These are phyloP conservation scores for Cudoniella acicularis DNA, from an alignment of 495 filamentous ascomycete genomes.

Conservation along the genomic window DNA sequence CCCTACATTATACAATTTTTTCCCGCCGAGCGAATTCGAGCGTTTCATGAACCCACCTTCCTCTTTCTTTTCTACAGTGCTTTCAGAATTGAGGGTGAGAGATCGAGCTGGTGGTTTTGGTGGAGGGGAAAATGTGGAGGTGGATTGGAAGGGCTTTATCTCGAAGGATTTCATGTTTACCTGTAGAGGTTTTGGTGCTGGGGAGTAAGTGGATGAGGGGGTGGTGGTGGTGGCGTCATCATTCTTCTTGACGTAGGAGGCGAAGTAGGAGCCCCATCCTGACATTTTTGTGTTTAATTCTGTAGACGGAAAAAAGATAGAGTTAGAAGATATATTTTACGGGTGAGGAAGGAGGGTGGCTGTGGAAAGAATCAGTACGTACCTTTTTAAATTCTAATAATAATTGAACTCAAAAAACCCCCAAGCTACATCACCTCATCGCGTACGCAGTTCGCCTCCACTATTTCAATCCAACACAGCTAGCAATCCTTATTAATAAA, in stretches of 20 bases:
- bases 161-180: background rate
- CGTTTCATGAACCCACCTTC: background rate
- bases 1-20: conserved; percentile 1
- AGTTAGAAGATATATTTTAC: too few relatives aligned
- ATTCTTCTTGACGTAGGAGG: conserved; percentile 10
- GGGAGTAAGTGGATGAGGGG: background rate
- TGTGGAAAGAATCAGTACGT: too few relatives aligned
- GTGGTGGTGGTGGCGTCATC: background rate
- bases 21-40: background rate
- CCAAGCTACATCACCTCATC: too few relatives aligned
- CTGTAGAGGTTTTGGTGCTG: background rate
- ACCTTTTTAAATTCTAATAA: too few relatives aligned
- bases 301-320: too few relatives aligned
- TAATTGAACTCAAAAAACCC: too few relatives aligned
- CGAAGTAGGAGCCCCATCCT: conserved; percentile 12
- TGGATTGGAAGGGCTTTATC: background rate
- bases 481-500: too few relatives aligned
- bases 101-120: background rate
- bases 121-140: background rate
- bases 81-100: background rate
- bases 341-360: too few relatives aligned
- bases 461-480: too few relatives aligned
- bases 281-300: conserved; percentile 8
- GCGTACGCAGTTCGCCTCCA: too few relatives aligned
- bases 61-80: background rate